Evolutionary conservation across 148 eudicot genomes (phyloP).

Genomic region (Vaccinium vitisidaea): DNA sequence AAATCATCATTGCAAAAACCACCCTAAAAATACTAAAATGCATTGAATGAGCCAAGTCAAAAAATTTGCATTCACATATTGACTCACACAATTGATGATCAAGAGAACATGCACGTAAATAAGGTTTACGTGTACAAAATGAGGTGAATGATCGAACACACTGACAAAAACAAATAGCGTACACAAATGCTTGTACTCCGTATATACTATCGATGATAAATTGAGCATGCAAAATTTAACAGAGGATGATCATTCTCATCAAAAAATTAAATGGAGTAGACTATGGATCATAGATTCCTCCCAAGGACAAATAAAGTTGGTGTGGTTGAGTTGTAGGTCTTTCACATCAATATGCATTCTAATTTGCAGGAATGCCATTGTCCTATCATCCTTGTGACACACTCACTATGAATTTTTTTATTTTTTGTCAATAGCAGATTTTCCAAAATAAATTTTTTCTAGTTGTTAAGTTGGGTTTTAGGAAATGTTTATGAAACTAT

Average conservation of each 20-base stretch:
- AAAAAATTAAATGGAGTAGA: background rate
- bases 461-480: background rate
- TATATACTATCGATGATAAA: background rate
- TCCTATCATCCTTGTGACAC: background rate
- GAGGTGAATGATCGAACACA: background rate
- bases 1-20: background rate
- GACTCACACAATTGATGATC: no score
- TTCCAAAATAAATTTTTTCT: background rate
- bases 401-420: background rate
- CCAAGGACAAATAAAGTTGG: background rate
- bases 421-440: background rate
- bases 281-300: no score
- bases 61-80: background rate
- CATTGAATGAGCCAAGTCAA: background rate
- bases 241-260: background rate
- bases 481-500: no score
- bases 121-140: background rate
- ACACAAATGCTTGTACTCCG: background rate
- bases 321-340: background rate
- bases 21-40: background rate
- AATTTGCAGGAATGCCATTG: background rate
- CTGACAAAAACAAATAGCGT: background rate
- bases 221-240: background rate
- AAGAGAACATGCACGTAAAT: no score
- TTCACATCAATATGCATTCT: background rate